phyloP scores from a whole-genome alignment of 306 rosid species.

The Trifolium repens region DNA sequence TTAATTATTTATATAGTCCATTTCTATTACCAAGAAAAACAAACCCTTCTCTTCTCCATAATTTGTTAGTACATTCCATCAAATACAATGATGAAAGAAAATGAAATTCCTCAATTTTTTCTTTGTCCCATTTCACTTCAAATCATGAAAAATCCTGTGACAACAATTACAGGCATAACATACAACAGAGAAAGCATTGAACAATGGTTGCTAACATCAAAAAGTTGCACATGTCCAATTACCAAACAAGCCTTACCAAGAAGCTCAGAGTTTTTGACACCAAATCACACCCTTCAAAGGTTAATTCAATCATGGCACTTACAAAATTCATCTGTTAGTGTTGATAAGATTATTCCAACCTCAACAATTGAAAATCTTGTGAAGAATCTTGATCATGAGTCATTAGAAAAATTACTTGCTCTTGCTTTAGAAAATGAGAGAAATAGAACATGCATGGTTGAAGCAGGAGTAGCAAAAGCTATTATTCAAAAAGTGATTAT shows the following conservation, averaged over 20 bases:
- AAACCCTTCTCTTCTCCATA: not conserved
- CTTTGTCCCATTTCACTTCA: constrained; percentile 83
- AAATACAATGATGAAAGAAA: constrained; percentile 50
- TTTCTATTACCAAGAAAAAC: constrained; percentile 36
- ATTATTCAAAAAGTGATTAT: constrained; percentile 46
- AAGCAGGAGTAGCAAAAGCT: constrained; percentile 58
- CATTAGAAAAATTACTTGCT: constrained; percentile 52
- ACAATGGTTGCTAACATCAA: constrained; percentile 57
- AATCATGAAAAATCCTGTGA: constrained; percentile 86
- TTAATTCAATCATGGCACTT: constrained; percentile 71
- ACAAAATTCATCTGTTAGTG: constrained; percentile 18
- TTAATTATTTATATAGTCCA: constrained; percentile 17
- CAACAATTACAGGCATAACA: constrained; percentile 70
- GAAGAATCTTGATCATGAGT: constrained; percentile 39
- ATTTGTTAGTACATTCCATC: not conserved
- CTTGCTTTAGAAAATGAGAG: constrained; percentile 51
- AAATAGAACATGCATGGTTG: constrained; percentile 55
- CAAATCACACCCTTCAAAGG: constrained; percentile 72
- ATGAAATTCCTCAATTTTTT: constrained; percentile 66
- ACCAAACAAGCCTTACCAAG: constrained; percentile 61
- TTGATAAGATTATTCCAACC: no score
- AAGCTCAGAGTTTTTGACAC: constrained; percentile 58
- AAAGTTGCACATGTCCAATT: constrained; percentile 61
- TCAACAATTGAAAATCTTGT: constrained; percentile 42
- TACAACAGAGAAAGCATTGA: constrained; percentile 83